Evolutionary conservation across 1,284 basidiomycete genomes (phyloP), one percentile per base, ranked within the genome.

Genomic region (Stygiomarasmius scandens): DNA sequence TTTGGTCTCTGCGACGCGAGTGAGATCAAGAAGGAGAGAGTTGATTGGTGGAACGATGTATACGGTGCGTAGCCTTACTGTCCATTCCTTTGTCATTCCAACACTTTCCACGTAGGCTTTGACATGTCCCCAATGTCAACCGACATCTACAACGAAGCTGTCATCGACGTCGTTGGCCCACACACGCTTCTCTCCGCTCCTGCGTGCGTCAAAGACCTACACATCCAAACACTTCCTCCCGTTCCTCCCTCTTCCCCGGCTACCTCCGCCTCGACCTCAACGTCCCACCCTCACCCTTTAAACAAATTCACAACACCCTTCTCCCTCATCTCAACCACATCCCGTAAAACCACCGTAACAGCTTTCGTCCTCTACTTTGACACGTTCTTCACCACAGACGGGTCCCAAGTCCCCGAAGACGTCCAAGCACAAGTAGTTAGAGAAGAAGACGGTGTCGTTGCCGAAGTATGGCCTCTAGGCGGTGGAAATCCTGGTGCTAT

Each of bases 351-450:
- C 2, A 90, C 87, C 64, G 81, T 95, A 48, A 87, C 89, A 66
- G 85, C 93, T 2, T 87, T 98, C 74, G 79, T 96, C 24, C 85
- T 95, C n/a, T 95, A 95, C 76, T 98, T 98, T 67, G 95, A 98
- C 74, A 90, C 89, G 0, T 96, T 95, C 80, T 97, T 98, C 80
- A 87, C 87, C 1, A 71, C 80, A 2, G 77, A 80, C 34, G 83
- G 86, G 9, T 74, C 75, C 29, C 83, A 83, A 5, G 73, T 91
- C 3, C 69, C 83, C 0, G 8, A 6, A 16, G 38, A 41, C 38
- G 38, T 16, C 11, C 75, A 79, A n/a, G 87, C 84, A 2, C 76
- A 80, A 52, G 61, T 82, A 14, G 73, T 84, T 45, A 80, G 80
- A 54, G 80, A 85, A 24, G 82, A 81, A 14, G 87, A 88, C 48